Evolutionary conservation across 2,329 filamentous ascomycete species (phyloP).

Genomic region (Ceratocystis cubensis): DNA sequence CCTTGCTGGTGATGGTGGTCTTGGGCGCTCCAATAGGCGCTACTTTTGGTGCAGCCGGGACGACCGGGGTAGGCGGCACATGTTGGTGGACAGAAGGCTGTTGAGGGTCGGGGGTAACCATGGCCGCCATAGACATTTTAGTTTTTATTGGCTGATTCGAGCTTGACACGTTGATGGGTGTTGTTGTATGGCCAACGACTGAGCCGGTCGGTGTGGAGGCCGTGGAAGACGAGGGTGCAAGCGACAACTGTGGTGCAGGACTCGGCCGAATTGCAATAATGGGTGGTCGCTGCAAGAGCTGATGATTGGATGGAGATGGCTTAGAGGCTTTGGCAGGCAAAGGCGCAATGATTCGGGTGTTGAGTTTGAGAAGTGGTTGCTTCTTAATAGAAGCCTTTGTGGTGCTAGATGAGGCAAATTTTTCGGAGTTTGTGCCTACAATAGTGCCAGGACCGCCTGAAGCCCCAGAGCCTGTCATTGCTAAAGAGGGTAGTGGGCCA

Average conservation of each 20-base stretch:
- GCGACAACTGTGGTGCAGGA: constrained; percentile 11
- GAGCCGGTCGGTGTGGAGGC: constrained; percentile 24
- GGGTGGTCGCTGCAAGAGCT: constrained; percentile 16
- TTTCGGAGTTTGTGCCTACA: constrained; percentile 17
- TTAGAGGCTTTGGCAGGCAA: constrained; percentile 12
- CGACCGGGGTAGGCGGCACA: constrained; percentile 7
- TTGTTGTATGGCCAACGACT: constrained; percentile 24
- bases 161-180: constrained; percentile 28
- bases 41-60: background rate
- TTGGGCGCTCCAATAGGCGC: constrained; percentile 32
- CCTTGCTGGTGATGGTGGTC: constrained; percentile 59
- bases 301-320: background rate
- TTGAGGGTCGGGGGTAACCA: constrained; percentile 32
- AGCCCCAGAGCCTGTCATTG: constrained; percentile 7
- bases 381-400: constrained; percentile 3
- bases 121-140: constrained; percentile 38
- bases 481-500: constrained; percentile 16
- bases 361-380: constrained; percentile 10
- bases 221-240: constrained; percentile 22
- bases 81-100: constrained; percentile 21
- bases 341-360: constrained; percentile 10
- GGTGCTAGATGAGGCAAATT: constrained; percentile 20
- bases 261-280: constrained; percentile 20
- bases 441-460: constrained; percentile 7
- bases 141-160: constrained; percentile 21